Percentiles rank a stretch among this genome's conserved stretches.
These are phyloP conservation scores for Scutellaria baicalensis DNA, from an alignment of 257 asterid species.

Conservation along the genomic window DNA sequence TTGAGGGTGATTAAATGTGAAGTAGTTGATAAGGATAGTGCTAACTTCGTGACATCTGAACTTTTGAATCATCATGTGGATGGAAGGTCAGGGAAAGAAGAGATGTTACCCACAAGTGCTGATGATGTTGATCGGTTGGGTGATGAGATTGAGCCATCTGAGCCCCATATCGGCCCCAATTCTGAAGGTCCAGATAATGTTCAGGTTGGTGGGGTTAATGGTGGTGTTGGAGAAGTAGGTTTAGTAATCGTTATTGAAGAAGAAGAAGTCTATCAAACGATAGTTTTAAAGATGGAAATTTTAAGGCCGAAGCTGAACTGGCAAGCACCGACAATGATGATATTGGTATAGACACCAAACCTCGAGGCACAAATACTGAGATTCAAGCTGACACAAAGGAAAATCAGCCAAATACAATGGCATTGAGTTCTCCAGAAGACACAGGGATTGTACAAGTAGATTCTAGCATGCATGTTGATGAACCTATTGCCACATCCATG, in stretches of 20 bases:
- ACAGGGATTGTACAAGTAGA: too few relatives aligned
- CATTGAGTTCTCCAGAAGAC: too few relatives aligned
- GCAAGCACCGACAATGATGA: too few relatives aligned
- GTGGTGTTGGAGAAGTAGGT: slow-evolving; percentile 15
- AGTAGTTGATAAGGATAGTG: slow-evolving; percentile 10
- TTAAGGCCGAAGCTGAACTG: background rate
- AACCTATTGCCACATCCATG: too few relatives aligned
- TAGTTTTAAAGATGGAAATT: background rate
- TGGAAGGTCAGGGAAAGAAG: slow-evolving; percentile 14
- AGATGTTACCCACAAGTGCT: slow-evolving; percentile 6
- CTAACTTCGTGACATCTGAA: slow-evolving; percentile 8
- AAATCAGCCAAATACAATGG: too few relatives aligned
- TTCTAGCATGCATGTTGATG: too few relatives aligned
- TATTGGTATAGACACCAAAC: too few relatives aligned
- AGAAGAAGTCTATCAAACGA: slow-evolving; percentile 1
- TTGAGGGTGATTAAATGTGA: background rate
- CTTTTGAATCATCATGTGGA: slow-evolving; percentile 11
- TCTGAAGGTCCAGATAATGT: background rate
- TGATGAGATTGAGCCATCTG: slow-evolving; percentile 6
- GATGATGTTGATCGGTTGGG: slow-evolving; percentile 5
- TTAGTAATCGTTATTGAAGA: slow-evolving; percentile 1
- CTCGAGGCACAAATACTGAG: too few relatives aligned
- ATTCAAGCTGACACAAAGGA: too few relatives aligned
- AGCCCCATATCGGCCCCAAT: background rate
- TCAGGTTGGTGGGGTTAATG: slow-evolving; percentile 1